A percentile compares a stretch with the other conserved stretches of the same genome.
These are phyloP conservation scores for Pseudogymnoascus sp. DNA, from an alignment of 2,329 filamentous ascomycete genomes.

Conservation along the genomic window DNA sequence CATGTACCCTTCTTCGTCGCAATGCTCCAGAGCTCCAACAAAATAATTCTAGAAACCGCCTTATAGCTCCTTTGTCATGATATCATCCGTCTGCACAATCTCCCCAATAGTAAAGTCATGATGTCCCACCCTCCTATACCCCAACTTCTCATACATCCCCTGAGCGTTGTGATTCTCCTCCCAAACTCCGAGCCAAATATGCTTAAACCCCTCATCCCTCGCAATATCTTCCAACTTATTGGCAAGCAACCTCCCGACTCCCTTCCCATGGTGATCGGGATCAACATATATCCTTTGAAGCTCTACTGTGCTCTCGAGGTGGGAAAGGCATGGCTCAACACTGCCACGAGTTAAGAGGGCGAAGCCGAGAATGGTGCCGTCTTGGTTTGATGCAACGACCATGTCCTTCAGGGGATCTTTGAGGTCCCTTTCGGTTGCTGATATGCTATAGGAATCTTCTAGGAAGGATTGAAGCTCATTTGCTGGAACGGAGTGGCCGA, in stretches of 20 bases:
- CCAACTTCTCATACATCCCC: constrained; percentile 37
- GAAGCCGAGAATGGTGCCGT: constrained; percentile 35
- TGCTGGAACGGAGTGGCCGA: constrained; percentile 37
- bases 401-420: constrained; percentile 23
- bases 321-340: constrained; percentile 35
- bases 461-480: constrained; percentile 36
- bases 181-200: constrained; percentile 45
- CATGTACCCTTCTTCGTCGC: not conserved
- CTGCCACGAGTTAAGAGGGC: constrained; percentile 35
- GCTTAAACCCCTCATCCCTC: constrained; percentile 32
- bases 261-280: constrained; percentile 32
- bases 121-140: constrained; percentile 35
- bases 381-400: constrained; percentile 27
- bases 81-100: constrained; percentile 38
- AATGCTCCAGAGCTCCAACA: not conserved
- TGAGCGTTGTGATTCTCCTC: constrained; percentile 39
- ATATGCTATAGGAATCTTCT: constrained; percentile 31
- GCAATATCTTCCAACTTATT: constrained; percentile 31
- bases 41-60: not conserved
- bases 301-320: constrained; percentile 29
- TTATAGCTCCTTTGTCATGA: constrained; percentile 35
- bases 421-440: constrained; percentile 26
- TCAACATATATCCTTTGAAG: constrained; percentile 41
- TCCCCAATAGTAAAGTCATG: constrained; percentile 40
- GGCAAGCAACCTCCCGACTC: constrained; percentile 35